Evolutionary conservation across 257 asterid species (phyloP).

Genomic region (Scutellaria minor): DNA sequence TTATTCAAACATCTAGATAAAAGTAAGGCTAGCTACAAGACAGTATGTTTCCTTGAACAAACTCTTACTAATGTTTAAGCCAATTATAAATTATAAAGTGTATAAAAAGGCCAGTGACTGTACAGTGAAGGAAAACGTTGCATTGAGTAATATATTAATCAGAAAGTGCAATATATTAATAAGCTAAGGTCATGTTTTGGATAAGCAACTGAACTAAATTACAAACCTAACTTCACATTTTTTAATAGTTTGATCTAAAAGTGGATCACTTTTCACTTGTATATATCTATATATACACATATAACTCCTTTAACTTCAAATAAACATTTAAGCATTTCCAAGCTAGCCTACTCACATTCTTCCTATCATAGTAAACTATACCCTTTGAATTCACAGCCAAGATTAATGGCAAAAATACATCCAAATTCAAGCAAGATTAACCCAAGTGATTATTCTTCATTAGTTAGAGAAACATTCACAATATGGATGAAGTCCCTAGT

Average conservation of each 20-base stretch:
- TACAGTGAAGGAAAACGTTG: slow-evolving; percentile 4
- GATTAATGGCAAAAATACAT: slow-evolving; percentile 63
- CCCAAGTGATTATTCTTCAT: slow-evolving; percentile 27
- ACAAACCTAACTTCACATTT: too few species aligned
- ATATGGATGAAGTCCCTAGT: slow-evolving; percentile 89
- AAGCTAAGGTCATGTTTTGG: not conserved
- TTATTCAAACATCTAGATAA: too few species aligned
- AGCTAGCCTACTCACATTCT: too few species aligned
- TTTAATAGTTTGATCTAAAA: too few species aligned
- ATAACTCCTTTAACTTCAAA: too few species aligned
- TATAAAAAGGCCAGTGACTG: not conserved
- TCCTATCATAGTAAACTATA: not conserved
- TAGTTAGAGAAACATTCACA: slow-evolving; percentile 54
- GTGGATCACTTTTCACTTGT: too few species aligned
- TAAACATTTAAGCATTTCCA: too few species aligned
- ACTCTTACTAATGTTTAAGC: not conserved
- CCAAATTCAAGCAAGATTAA: slow-evolving; percentile 39
- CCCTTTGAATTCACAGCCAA: too few species aligned
- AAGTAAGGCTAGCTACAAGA: too few species aligned
- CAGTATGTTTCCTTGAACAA: too few species aligned
- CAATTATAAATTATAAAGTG: not conserved
- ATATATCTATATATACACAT: too few species aligned
- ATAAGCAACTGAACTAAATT: not conserved
- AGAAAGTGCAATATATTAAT: not conserved
- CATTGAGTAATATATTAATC: not conserved